Conservation (phyloP, 2,329 filamentous ascomycete genomes). For the Penicillium sp. region DNA sequence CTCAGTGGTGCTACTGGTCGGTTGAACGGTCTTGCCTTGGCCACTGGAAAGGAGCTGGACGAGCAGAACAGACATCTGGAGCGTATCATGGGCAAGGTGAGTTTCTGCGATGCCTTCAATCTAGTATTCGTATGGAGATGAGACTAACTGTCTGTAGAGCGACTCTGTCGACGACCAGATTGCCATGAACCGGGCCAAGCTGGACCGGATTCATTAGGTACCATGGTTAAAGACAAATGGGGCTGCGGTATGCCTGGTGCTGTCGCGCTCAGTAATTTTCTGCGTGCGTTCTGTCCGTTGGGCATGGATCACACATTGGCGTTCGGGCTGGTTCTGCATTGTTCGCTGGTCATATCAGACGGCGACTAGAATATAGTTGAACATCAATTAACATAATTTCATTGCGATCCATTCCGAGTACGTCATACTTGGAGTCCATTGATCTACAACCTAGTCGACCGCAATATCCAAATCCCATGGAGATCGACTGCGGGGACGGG, state of each 20-base stretch:
- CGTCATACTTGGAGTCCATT: not conserved
- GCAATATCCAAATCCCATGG: not conserved
- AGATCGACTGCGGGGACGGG: slow-evolving; percentile 7
- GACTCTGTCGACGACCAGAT: slow-evolving; percentile 80
- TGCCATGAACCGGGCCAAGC: slow-evolving; percentile 69
- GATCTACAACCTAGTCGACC: not conserved
- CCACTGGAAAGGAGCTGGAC: slow-evolving; percentile 72
- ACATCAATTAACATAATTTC: slow-evolving; percentile 6
- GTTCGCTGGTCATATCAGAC: slow-evolving; percentile 2
- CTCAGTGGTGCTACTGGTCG: slow-evolving; percentile 62
- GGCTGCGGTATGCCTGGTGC: slow-evolving; percentile 31
- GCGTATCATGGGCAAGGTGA: slow-evolving; percentile 73
- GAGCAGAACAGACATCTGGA: slow-evolving; percentile 75
- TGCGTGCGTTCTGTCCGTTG: slow-evolving; percentile 1
- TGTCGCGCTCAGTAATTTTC: slow-evolving; percentile 22
- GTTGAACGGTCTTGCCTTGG: slow-evolving; percentile 69
- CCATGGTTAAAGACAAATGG: not conserved
- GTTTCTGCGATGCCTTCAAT: slow-evolving; percentile 17
- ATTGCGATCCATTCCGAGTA: not conserved
- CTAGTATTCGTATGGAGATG: not conserved
- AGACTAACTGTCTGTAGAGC: slow-evolving; percentile 54
- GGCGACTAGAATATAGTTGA: slow-evolving; percentile 4
- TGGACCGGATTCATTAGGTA: slow-evolving; percentile 56
- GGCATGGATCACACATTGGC: slow-evolving; percentile 1
- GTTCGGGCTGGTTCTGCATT: slow-evolving; percentile 7